Evolutionary conservation across 2,329 filamentous ascomycete genomes (phyloP), one percentile per base, ranked within the genome.

Genomic region (Alternaria hordeiaustralica): DNA sequence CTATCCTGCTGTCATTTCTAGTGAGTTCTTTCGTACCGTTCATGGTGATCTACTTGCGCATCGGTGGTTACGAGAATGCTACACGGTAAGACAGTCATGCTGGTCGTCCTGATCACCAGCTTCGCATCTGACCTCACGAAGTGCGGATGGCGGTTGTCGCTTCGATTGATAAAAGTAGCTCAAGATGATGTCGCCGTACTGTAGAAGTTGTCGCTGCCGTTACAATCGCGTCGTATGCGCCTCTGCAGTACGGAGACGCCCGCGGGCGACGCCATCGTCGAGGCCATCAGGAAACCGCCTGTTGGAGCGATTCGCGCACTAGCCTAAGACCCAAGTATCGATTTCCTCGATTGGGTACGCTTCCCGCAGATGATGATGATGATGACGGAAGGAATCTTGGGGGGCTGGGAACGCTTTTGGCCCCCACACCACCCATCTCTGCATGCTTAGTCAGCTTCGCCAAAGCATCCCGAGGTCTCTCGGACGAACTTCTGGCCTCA

Each of bases 401-500:
- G 15, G 15, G 51, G 51, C 51, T 26, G 23, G 10, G 18, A 10
- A 11, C 30, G 33, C n/a, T 44, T 44, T 44, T 28, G 53, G 53
- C 53, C 53, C 53, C 53, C 30, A 26, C 49, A 41, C 36, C 20
- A 18, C 36, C 36, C n/a, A 18, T 18, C 0, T 6, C 1, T 6
- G 36, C n/a, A 0, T 11, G 33, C n/a, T 44, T 44, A 44, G 33
- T 44, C 36, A 55, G 20, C 33, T 0, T 9, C 23, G 21, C 33
- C 2, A 30, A 36, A 33, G 18, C 3, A 41, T 23, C 49, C 36
- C 30, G 49, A 23, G 18, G 44, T 23, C 21, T 13, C 21, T 36
- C 33, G 53, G 25, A 41, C 36, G 30, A 28, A 55, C 36, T 20
- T 55, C 4, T 55, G 53, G 21, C 53, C 8, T 55, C 7, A 28